Base-by-base conservation (phyloP, 2,329 filamentous ascomycete species). In the Aspergillus ochraceus region DNA sequence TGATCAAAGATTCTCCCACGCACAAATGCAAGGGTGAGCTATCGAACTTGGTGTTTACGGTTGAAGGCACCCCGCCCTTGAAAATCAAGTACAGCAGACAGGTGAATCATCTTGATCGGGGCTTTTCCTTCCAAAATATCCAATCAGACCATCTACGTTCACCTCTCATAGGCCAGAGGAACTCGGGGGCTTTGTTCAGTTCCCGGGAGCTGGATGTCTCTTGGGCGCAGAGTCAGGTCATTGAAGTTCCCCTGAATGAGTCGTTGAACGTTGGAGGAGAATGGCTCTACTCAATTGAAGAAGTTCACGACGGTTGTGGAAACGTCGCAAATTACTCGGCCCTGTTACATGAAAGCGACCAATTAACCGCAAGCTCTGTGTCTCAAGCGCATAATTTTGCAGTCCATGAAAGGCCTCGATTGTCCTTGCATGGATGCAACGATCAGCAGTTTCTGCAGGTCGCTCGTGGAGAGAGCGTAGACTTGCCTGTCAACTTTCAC, bases 71-170 rank as follows among this genome's bases (percentile, higher is more conserved):
- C 0, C 91, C 96, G 2, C 95, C 95, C 3, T 81, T 99, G 64
- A 93, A 93, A 73, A 90, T 99, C 67, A 91, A 91, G 68, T 99
- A 99, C 76, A 95, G 91, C 69, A 89, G 92, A 56, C 89, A 88
- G 6, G 88, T 97, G 67, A 97, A 98, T 67, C 87, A 88, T 62
- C 89, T 90, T 64, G 88, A 96, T 64, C 88, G 89, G 67, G 91
- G 90, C 61, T 92, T 93, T 66, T 92, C 94, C 63, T 94, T 96
- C 68, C 93, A 98, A 76, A 97, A 91, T 70, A 86, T 99, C 49
- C 93, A 97, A 68, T 93, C 95, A 0, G 92, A 97, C 52, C 90
- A 91, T 39, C 89, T 93, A 69, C 82, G 85, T 3, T 96, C 92
- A 1, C 92, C 92, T 1, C 80, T 96, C 39, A 77, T 90, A n/a